phyloP scores from a whole-genome alignment of 2,329 filamentous ascomycete genomes.

The Penicillium occitanis region DNA sequence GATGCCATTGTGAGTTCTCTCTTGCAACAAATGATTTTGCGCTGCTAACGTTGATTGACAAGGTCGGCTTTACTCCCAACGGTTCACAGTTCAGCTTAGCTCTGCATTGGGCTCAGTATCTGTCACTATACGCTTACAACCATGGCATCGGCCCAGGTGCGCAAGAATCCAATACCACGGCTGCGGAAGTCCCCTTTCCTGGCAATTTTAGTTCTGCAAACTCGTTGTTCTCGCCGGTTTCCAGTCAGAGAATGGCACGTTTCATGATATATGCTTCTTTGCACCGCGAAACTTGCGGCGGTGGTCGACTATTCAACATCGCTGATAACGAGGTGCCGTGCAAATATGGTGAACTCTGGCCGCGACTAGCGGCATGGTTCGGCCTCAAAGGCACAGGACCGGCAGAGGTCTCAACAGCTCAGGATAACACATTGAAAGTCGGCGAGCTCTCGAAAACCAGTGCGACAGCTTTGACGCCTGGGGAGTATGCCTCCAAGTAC shows the following conservation, averaged over 20 bases:
- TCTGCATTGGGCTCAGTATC: slow-evolving; percentile 33
- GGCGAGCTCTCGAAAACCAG: not conserved
- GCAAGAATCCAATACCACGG: not conserved
- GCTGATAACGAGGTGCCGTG: not conserved
- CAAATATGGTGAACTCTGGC: not conserved
- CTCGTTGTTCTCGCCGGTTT: not conserved
- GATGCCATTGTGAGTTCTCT: not conserved
- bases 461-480: slow-evolving; percentile 3
- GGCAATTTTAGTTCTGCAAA: not conserved
- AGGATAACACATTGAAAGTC: slow-evolving; percentile 2
- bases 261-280: not conserved
- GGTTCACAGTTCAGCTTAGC: slow-evolving; percentile 32
- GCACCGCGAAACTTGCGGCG: not conserved
- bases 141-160: slow-evolving; percentile 23
- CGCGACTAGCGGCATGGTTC: slow-evolving; percentile 27
- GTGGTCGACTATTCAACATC: not conserved
- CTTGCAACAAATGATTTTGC: not conserved
- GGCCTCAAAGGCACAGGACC: slow-evolving; percentile 31
- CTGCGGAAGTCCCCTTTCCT: not conserved
- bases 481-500: slow-evolving; percentile 31
- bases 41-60: not conserved
- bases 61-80: slow-evolving; percentile 33
- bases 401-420: not conserved
- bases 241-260: not conserved
- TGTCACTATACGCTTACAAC: slow-evolving; percentile 32